Base-by-base conservation (phyloP, 106 monocot species). In the Triglochin maritima region DNA sequence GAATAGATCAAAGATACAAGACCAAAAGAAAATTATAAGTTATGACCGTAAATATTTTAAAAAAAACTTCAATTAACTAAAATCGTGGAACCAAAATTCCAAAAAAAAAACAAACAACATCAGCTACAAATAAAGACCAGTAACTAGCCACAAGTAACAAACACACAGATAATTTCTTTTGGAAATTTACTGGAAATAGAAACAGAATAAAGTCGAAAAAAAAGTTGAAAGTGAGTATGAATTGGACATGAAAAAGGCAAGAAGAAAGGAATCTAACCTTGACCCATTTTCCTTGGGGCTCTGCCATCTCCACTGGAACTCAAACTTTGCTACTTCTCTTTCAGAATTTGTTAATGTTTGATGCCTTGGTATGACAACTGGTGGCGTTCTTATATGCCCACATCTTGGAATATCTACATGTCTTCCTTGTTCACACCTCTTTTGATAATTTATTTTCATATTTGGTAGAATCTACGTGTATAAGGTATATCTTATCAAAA, bases 281-380 rank as follows among this genome's bases (percentile, higher is more conserved):
- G 43, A 75, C 17, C 75, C 75, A 75, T 52, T 75, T 67, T 9
- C 68, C 75, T 10, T 52, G 49, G 66, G 51, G 49, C 50, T 66
- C 50, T 11, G 66, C 64, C 64, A 64, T 64, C 29, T 29, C 29
- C 29, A 29, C 29, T 29, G 29, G 29, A 29, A 29, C 29, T 29
- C 29, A 29, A 29, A 29, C 29, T 29, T 29, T 29, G 29, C 29
- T 29, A 29, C 29, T 29, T 29, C 29, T 29, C 29, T 29, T 0
- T 29, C 29, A 29, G 29, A 29, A 29, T 29, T 29, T 29, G 29
- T 29, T 29, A 1, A 29, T 29, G 29, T 29, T 29, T 29, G 29
- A 29, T 29, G 29, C 29, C 29, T 29, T 29, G 29, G 29, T 29
- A 1, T 29, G 29, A 1, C 29, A 29, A 29, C 29, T 1, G 29